Evolutionary conservation across 352 stramenopile genomes (phyloP), one percentile per base, ranked within the genome.

Genomic region (Pythium apleroticum): DNA sequence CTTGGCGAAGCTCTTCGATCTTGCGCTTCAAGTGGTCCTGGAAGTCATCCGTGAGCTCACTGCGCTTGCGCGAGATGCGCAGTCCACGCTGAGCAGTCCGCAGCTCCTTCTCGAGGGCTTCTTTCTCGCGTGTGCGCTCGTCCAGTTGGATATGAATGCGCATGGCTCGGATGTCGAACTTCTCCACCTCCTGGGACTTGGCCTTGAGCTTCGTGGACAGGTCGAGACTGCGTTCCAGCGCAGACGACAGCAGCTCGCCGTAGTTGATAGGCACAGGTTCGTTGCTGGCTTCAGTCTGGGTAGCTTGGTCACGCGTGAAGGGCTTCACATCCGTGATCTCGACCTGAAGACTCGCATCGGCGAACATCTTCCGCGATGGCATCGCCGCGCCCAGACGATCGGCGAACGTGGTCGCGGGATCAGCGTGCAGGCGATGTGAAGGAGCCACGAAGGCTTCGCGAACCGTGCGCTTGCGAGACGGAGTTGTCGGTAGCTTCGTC

Each of bases 101-200:
- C 9, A 69, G 28, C 28, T 73, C 56, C 46, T 52, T 57, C 43
- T 73, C 65, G 15, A 73, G 37, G 45, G 75, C 25, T 15, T 57
- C 25, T 52, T 68, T 66, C 19, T 68, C 61, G 4, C 24, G n/a
- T 1, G 39, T 39, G 8, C 52, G 24, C n/a, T 57, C 24, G 27
- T 49, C 56, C 11, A 81, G 48, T 41, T 74, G 33, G 24, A 74
- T 64, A 1, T 66, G 60, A 22, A 79, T 50, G 10, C 63, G 63
- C 52, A 87, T 55, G 14, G 55, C 66, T 25, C 55, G 54, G 15
- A 64, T 27, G 17, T 65, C 60, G 2, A 77, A 45, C 1, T 60
- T 68, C 45, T 90, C 81, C n/a, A 63, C 66, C n/a, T 82, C 72
- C 30, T 84, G 65, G 0, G 69, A 73, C 50, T 82, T 86, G 35